Conservation (phyloP, 192 early-diverging fungal species). For the Backusella australiensis region DNA sequence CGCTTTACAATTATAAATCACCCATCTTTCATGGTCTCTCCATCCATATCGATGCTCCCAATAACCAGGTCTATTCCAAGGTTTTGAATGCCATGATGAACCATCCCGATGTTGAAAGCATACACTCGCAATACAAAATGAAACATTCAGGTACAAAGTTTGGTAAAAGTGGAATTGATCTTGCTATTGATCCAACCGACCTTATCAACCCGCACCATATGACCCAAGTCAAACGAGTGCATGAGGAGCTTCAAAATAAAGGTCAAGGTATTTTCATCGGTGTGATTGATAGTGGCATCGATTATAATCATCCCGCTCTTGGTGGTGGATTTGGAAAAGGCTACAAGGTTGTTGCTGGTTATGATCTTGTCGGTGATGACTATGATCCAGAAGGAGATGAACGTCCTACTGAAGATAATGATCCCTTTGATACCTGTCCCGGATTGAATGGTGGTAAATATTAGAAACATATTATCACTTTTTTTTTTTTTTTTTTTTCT, state of each 20-base stretch:
- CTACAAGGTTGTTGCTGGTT: conserved; percentile 56
- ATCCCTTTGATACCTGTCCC: neutral
- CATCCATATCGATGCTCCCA: neutral
- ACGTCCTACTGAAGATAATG: neutral
- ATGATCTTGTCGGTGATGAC: conserved; percentile 64
- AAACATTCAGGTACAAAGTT: neutral
- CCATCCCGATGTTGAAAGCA: neutral
- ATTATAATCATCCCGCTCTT: conserved; percentile 58
- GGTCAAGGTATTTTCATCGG: conserved; percentile 67
- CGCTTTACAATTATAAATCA: neutral
- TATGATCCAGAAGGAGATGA: conserved; percentile 18
- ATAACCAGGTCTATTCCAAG: neutral
- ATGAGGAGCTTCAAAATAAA: conserved; percentile 43
- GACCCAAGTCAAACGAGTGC: conserved; percentile 51
- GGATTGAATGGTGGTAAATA: neutral
- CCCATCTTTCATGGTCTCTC: neutral
- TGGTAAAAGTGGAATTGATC: neutral
- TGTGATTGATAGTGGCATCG: conserved; percentile 59
- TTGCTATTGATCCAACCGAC: neutral
- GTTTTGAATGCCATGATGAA: neutral
- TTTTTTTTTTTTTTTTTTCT: neutral
- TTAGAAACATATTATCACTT: neutral
- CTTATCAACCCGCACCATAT: conserved; percentile 1
- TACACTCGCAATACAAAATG: neutral
- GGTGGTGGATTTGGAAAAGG: conserved; percentile 3